A percentile compares a stretch with the other conserved stretches of the same genome.
Conservation (phyloP, 169 alveolate genomes). For the Cryptosporidium parvum region DNA sequence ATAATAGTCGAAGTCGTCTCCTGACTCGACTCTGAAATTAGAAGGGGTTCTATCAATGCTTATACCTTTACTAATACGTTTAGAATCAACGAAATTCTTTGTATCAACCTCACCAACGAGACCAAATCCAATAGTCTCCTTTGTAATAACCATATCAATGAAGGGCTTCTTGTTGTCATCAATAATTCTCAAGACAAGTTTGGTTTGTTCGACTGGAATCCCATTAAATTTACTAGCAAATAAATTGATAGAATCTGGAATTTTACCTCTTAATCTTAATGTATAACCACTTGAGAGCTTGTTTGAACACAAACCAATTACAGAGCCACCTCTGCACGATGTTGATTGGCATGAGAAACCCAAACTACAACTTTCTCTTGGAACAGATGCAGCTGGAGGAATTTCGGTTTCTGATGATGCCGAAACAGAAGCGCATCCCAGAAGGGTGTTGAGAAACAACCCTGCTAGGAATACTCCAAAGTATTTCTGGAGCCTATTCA, state of each 20-base stretch:
- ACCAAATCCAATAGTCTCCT: conserved; percentile 32
- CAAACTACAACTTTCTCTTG: conserved; percentile 49
- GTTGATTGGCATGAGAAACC: conserved; percentile 36
- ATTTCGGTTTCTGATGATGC: conserved; percentile 7
- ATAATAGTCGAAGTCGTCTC: conserved; percentile 17
- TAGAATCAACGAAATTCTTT: neutral
- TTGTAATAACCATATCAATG: conserved; percentile 19
- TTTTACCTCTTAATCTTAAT: conserved; percentile 51
- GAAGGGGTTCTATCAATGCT: neutral
- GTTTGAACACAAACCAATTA: conserved; percentile 62
- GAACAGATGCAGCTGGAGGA: conserved; percentile 18
- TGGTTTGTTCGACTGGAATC: conserved; percentile 31
- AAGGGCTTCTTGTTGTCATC: conserved; percentile 37
- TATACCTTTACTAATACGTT: conserved; percentile 25
- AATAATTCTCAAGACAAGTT: conserved; percentile 1
- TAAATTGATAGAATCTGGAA: conserved; percentile 8
- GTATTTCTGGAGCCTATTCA: conserved; percentile 26
- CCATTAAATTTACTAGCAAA: conserved; percentile 28
- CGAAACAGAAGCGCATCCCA: neutral
- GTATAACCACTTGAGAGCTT: conserved; percentile 17
- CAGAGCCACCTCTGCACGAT: conserved; percentile 64
- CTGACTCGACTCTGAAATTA: conserved; percentile 34
- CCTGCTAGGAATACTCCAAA: conserved; percentile 16
- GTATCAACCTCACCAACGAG: neutral
- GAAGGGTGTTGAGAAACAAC: conserved; percentile 4